phyloP scores from a whole-genome alignment of 768 basidiomycete genomes.

The Suillus alpinus region DNA sequence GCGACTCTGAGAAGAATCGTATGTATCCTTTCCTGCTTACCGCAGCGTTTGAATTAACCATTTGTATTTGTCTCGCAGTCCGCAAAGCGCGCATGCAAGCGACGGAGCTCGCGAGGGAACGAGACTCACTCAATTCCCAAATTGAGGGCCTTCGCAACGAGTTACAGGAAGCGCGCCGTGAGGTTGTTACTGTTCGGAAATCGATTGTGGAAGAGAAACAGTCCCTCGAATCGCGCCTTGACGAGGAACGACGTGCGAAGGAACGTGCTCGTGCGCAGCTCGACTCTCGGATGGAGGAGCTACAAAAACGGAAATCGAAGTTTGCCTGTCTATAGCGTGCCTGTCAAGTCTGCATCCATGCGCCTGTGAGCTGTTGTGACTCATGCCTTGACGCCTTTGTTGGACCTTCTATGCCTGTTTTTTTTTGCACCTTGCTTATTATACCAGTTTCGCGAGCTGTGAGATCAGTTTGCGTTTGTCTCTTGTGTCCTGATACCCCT shows the following conservation, averaged over 20 bases:
- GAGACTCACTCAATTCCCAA: constrained; percentile 69
- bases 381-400: constrained; percentile 7
- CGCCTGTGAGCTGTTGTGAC: constrained; percentile 11
- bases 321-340: constrained; percentile 76
- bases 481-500: constrained; percentile 27
- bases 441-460: constrained; percentile 28
- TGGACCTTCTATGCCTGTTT: background rate
- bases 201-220: constrained; percentile 90
- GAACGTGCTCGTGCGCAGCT: constrained; percentile 86
- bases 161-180: constrained; percentile 73
- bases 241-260: constrained; percentile 86
- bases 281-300: constrained; percentile 84
- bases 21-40: constrained; percentile 33
- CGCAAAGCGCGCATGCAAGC: constrained; percentile 94
- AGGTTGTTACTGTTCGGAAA: constrained; percentile 71
- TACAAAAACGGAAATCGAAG: constrained; percentile 83
- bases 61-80: constrained; percentile 43
- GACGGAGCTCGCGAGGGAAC: constrained; percentile 83
- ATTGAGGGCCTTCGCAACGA: constrained; percentile 68
- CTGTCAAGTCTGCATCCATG: constrained; percentile 5
- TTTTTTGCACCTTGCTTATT: constrained; percentile 22
- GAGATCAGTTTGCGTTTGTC: constrained; percentile 4
- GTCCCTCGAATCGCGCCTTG: constrained; percentile 75
- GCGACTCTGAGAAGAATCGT: constrained; percentile 93
- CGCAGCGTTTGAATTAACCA: constrained; percentile 8